Percentiles rank a stretch among this genome's conserved stretches.
Conservation (phyloP, 192 early-diverging fungal species). For the Coemansia sp. region DNA sequence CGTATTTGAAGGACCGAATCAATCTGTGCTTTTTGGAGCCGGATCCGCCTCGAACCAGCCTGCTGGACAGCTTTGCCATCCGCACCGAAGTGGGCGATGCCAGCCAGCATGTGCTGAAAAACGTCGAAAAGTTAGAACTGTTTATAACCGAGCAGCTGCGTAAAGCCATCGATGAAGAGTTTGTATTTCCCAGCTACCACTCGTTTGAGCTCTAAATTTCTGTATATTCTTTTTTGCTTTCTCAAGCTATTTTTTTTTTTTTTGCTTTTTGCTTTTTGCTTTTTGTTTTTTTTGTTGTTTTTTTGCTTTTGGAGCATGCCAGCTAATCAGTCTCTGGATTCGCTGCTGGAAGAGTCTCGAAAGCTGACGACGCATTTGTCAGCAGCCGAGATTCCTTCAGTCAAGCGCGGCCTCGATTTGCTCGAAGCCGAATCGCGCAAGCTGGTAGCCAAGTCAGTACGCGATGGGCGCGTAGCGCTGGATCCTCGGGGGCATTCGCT, state of each 20-base stretch:
- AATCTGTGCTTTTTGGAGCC: slow-evolving; percentile 72
- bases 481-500: slow-evolving; percentile 62
- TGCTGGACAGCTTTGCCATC: slow-evolving; percentile 36
- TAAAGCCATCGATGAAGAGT: slow-evolving; percentile 69
- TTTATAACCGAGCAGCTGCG: slow-evolving; percentile 79
- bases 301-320: slow-evolving; percentile 3
- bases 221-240: slow-evolving; percentile 4
- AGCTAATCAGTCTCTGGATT: slow-evolving; percentile 15
- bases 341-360: slow-evolving; percentile 72
- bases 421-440: slow-evolving; percentile 83
- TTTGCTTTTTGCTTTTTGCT: not conserved
- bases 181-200: slow-evolving; percentile 76
- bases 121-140: slow-evolving; percentile 76
- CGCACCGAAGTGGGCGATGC: slow-evolving; percentile 48
- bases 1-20: slow-evolving; percentile 61
- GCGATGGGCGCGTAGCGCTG: slow-evolving; percentile 23
- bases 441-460: slow-evolving; percentile 55
- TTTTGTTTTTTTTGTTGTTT: no score
- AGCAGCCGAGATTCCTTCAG: slow-evolving; percentile 63
- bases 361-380: slow-evolving; percentile 72
- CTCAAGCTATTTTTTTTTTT: slow-evolving; percentile 3
- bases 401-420: slow-evolving; percentile 85
- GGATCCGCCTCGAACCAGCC: slow-evolving; percentile 23
- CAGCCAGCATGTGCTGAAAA: slow-evolving; percentile 65
- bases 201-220: slow-evolving; percentile 51